phyloP scores from a whole-genome alignment of 148 eudicot species.

The Nyssa sinensis region DNA sequence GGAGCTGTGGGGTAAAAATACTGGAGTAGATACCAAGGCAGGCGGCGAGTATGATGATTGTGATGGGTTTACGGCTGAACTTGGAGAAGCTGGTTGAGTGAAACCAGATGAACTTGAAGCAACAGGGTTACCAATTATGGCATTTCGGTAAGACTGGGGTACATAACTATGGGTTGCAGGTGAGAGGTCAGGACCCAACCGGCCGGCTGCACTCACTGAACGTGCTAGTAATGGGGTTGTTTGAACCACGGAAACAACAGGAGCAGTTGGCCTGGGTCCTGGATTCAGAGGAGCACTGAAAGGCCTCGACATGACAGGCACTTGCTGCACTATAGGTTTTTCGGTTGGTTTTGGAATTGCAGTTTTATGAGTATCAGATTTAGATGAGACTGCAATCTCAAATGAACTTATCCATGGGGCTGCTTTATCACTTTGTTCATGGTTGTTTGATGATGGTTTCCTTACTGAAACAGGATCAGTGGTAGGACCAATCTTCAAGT shows the following conservation, averaged over 20 bases:
- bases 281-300: slow-evolving; percentile 76
- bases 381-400: slow-evolving; percentile 27
- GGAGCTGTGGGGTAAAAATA: slow-evolving; percentile 36
- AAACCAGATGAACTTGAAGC: slow-evolving; percentile 44
- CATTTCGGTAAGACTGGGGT: slow-evolving; percentile 80
- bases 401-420: slow-evolving; percentile 23
- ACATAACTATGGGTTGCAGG: slow-evolving; percentile 41
- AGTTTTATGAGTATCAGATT: slow-evolving; percentile 34
- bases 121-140: slow-evolving; percentile 55
- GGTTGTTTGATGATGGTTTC: slow-evolving; percentile 38
- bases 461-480: slow-evolving; percentile 28
- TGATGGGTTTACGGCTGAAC: slow-evolving; percentile 35
- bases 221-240: slow-evolving; percentile 51
- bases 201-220: slow-evolving; percentile 74
- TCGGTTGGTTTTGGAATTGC: slow-evolving; percentile 37
- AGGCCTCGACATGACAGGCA: slow-evolving; percentile 63
- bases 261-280: slow-evolving; percentile 39
- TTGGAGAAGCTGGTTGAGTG: slow-evolving; percentile 43
- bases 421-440: slow-evolving; percentile 28
- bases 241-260: slow-evolving; percentile 50
- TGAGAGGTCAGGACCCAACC: slow-evolving; percentile 66
- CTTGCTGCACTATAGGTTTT: slow-evolving; percentile 34
- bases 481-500: slow-evolving; percentile 27
- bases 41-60: slow-evolving; percentile 48
- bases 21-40: slow-evolving; percentile 31